A percentile compares a stretch with the other conserved stretches of the same genome.
Conservation (phyloP, 176 grass and related monocot species). For the Lolium rigidum region DNA sequence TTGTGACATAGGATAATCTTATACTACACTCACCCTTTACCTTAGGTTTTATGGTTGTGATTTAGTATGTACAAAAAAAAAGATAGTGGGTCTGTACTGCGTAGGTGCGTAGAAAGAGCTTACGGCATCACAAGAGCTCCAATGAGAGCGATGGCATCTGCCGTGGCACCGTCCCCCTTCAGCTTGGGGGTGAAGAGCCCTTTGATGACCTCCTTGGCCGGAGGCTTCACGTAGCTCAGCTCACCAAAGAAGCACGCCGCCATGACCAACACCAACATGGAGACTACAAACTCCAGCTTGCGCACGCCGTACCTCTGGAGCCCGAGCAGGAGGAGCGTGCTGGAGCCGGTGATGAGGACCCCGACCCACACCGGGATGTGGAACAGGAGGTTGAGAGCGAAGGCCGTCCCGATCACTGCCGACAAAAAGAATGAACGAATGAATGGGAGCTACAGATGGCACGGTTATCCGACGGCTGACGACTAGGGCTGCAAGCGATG, state of each 20-base stretch:
- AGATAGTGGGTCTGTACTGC: no score
- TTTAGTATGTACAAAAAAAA: no score
- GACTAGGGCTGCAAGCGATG: no score
- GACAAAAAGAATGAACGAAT: background rate
- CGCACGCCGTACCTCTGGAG: conserved; percentile 91
- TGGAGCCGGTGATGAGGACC: conserved; percentile 87
- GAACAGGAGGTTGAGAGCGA: conserved; percentile 84
- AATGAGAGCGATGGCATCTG: conserved; percentile 81
- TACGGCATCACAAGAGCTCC: conserved; percentile 91
- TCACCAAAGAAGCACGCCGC: conserved; percentile 81
- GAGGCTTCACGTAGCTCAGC: conserved; percentile 77
- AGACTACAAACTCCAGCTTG: conserved; percentile 1
- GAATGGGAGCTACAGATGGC: background rate
- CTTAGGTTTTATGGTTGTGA: no score
- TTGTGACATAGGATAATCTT: no score
- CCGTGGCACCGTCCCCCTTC: conserved; percentile 55
- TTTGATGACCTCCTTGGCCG: conserved; percentile 65
- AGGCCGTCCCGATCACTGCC: conserved; percentile 83
- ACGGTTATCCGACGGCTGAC: no score
- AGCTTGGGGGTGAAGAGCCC: conserved; percentile 30
- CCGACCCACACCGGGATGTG: conserved; percentile 82
- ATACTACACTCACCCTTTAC: no score
- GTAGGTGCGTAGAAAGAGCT: no score
- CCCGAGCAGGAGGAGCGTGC: conserved; percentile 76
- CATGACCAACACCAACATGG: conserved; percentile 43